Conservation (phyloP, 2,329 filamentous ascomycete genomes). For the Mollisia scopiformis region DNA sequence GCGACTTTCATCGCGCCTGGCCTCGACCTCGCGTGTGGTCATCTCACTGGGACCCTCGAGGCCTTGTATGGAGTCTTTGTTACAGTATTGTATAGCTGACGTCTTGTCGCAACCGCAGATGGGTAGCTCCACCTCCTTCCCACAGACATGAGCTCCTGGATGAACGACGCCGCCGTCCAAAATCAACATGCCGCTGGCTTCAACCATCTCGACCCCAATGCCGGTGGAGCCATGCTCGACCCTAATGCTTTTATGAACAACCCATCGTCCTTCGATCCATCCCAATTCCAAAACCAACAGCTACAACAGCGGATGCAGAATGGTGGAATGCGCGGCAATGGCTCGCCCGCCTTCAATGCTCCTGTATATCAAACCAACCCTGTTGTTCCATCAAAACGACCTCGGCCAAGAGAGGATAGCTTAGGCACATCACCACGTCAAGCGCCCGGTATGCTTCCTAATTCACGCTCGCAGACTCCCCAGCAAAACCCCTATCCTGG, state of each 20-base stretch:
- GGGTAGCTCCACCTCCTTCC: slow-evolving; percentile 42
- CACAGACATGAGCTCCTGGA: slow-evolving; percentile 72
- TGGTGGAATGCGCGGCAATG: slow-evolving; percentile 81
- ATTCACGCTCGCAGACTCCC: slow-evolving; percentile 90
- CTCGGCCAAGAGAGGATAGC: slow-evolving; percentile 80
- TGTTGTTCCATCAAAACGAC: slow-evolving; percentile 87
- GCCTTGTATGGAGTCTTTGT: slow-evolving; percentile 26
- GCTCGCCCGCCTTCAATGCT: slow-evolving; percentile 77
- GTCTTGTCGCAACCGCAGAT: slow-evolving; percentile 34
- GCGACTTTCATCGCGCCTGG: slow-evolving; percentile 35
- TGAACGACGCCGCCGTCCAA: slow-evolving; percentile 68
- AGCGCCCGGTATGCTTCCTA: slow-evolving; percentile 72
- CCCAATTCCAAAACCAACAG: slow-evolving; percentile 53
- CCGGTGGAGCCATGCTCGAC: slow-evolving; percentile 64
- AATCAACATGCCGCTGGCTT: slow-evolving; percentile 74
- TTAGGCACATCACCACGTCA: slow-evolving; percentile 81
- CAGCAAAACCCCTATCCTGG: slow-evolving; percentile 75
- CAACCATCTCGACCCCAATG: slow-evolving; percentile 65
- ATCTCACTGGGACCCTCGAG: slow-evolving; percentile 26
- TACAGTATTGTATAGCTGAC: slow-evolving; percentile 33
- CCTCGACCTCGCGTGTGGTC: slow-evolving; percentile 28
- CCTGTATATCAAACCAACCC: slow-evolving; percentile 82
- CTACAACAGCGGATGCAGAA: slow-evolving; percentile 69
- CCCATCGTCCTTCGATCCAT: slow-evolving; percentile 60
- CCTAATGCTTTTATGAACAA: slow-evolving; percentile 66